phyloP scores from a whole-genome alignment of 2,329 filamentous ascomycete species.

The Dissoconium aciculare region DNA sequence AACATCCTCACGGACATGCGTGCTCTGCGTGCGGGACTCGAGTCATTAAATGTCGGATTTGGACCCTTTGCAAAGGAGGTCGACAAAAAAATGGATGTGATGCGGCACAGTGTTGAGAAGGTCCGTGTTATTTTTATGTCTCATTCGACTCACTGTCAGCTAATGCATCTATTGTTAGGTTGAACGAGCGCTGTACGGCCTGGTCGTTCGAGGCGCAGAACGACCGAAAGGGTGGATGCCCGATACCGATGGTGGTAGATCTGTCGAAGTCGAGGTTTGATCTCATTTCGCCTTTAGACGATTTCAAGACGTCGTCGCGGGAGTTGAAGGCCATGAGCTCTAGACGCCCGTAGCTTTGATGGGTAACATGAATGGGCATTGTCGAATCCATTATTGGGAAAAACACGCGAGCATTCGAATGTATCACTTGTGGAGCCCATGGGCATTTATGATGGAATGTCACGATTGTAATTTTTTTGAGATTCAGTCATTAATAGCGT shows the following conservation, averaged over 20 bases:
- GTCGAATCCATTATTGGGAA: no score
- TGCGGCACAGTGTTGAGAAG: slow-evolving; percentile 80
- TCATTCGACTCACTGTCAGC: background rate
- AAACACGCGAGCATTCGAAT: no score
- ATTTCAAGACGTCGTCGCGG: slow-evolving; percentile 2
- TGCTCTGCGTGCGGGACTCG: slow-evolving; percentile 58
- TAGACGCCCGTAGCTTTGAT: no score
- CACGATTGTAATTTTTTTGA: no score
- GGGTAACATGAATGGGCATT: background rate
- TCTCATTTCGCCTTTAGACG: no score
- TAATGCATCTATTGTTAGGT: background rate
- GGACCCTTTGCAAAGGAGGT: slow-evolving; percentile 48
- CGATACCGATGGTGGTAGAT: slow-evolving; percentile 38
- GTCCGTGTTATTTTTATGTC: slow-evolving; percentile 33
- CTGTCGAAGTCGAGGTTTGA: slow-evolving; percentile 28
- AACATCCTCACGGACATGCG: slow-evolving; percentile 71
- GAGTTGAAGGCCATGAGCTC: slow-evolving; percentile 1
- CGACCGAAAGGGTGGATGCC: slow-evolving; percentile 85
- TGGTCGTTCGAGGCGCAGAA: slow-evolving; percentile 76
- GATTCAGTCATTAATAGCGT: no score
- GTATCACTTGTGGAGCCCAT: no score
- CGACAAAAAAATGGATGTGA: slow-evolving; percentile 68
- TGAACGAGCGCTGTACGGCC: slow-evolving; percentile 55
- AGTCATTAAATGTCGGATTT: slow-evolving; percentile 48
- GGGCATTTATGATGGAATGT: no score